Evolutionary conservation across 2,329 filamentous ascomycete species (phyloP).

Genomic region (Mycosphaerelloides madeirae): DNA sequence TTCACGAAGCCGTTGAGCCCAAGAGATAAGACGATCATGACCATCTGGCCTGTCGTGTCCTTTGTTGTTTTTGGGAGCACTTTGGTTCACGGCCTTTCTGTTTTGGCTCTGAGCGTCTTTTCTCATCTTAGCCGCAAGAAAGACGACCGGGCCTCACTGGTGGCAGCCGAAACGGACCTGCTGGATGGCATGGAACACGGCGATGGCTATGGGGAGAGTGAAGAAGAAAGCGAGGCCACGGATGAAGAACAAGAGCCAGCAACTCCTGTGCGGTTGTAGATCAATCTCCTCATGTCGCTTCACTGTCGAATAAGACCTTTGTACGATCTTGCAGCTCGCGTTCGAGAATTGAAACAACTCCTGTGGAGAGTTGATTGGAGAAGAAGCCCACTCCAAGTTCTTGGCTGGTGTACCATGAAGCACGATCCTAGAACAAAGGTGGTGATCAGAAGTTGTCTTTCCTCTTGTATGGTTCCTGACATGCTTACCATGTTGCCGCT

Average conservation of each 20-base stretch:
- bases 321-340: conserved; percentile 16
- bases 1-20: conserved; percentile 30
- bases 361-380: conserved; percentile 36
- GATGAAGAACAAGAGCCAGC: neutral
- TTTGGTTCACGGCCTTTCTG: conserved; percentile 52
- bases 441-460: too few species aligned
- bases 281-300: neutral
- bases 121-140: conserved; percentile 45
- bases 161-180: conserved; percentile 48
- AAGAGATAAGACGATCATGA: conserved; percentile 38
- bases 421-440: too few species aligned
- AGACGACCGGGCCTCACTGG: conserved; percentile 46
- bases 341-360: conserved; percentile 14
- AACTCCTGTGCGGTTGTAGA: neutral
- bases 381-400: conserved; percentile 66
- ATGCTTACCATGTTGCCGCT: conserved; percentile 84
- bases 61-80: conserved; percentile 53
- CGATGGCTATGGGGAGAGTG: conserved; percentile 33
- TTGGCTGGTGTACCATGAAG: conserved; percentile 79
- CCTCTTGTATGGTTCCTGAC: too few species aligned
- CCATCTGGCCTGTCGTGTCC: conserved; percentile 53
- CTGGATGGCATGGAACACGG: conserved; percentile 49
- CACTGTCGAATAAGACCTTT: conserved; percentile 12
- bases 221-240: neutral
- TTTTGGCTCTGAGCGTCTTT: conserved; percentile 46